Base-by-base conservation (phyloP, 352 stramenopile species). In the Globisporangium lucens region DNA sequence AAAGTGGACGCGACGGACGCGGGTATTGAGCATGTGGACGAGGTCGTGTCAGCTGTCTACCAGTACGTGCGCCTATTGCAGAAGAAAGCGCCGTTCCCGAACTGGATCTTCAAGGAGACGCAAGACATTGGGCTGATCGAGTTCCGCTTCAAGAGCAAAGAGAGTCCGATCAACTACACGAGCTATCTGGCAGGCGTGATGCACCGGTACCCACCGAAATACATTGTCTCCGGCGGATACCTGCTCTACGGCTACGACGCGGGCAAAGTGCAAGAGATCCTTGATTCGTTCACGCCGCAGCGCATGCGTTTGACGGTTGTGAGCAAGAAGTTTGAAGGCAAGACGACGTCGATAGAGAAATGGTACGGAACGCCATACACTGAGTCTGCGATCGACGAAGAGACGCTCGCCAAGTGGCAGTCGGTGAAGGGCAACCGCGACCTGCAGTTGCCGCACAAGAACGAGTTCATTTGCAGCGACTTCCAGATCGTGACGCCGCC, bases 101-200 rank as follows among this genome's bases (percentile, higher is more conserved):
- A 60, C 17, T 94, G 85, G 85, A 87, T 92, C 47, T 94, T 90
- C 56, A 65, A 77, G 6, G 85, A 94, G 64, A 85, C 79, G 0
- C 75, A 91, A 56, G 75, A 83, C 38, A 62, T 94, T 15, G 75
- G 76, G 17, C 65, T 83, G 13, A 70, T 89, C 12, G 75, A 88
- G 20, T 93, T 93, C 67, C 74, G 76, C 6, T 94, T 92, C 64
- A 88, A 91, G 71, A 90, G 79, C 71, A 94, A 94, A 47, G 85
- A 92, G 72, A 87, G 67, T 4, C 85, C 85, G 9, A 90, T 90
- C 33, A 74, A 77, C 67, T 93, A 92, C 63, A 78, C 82, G 10
- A 90, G 81, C 55, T 77, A 83, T n/a, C 69, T 93, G 36, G 79
- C 83, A 0, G 79, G 74, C 36, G 79, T 79, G 24, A 91, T 94